phyloP scores from a whole-genome alignment of 306 rosid genomes.

The Prunus padus region DNA sequence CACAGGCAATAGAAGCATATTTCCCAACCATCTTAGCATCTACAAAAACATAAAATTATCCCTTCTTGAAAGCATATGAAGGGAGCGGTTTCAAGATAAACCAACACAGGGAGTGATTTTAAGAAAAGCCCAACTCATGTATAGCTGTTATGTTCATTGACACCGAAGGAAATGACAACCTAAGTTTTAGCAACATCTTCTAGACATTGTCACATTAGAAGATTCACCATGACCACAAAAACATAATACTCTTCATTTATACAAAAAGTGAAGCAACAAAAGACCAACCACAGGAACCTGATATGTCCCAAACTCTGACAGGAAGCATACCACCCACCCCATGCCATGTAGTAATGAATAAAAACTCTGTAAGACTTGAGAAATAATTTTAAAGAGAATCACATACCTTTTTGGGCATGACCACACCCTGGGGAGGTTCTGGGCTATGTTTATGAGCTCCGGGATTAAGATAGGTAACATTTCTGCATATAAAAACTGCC shows the following conservation, averaged over 20 bases:
- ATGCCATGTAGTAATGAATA: background rate
- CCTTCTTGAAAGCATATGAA: background rate
- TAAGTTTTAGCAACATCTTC: background rate
- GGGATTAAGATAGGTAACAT: slow-evolving; percentile 68
- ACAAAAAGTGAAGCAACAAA: background rate
- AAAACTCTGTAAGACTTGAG: background rate
- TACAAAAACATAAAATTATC: background rate
- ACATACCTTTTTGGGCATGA: slow-evolving; percentile 75
- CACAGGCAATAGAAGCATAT: background rate
- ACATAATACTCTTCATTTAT: background rate
- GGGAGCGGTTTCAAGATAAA: background rate
- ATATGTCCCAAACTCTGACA: background rate
- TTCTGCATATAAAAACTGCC: slow-evolving; percentile 53
- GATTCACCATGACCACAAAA: background rate
- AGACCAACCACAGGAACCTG: slow-evolving; percentile 2
- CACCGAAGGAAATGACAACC: background rate
- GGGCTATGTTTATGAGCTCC: slow-evolving; percentile 58
- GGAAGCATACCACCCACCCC: background rate
- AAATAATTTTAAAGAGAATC: slow-evolving; percentile 18
- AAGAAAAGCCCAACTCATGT: background rate
- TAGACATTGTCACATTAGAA: background rate
- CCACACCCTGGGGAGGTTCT: slow-evolving; percentile 64
- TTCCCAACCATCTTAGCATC: background rate
- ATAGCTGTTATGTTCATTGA: background rate
- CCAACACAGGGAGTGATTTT: background rate